These are phyloP conservation scores for Astrothelium macrocarpum DNA, from an alignment of 495 filamentous ascomycete species.

Conservation along the genomic window DNA sequence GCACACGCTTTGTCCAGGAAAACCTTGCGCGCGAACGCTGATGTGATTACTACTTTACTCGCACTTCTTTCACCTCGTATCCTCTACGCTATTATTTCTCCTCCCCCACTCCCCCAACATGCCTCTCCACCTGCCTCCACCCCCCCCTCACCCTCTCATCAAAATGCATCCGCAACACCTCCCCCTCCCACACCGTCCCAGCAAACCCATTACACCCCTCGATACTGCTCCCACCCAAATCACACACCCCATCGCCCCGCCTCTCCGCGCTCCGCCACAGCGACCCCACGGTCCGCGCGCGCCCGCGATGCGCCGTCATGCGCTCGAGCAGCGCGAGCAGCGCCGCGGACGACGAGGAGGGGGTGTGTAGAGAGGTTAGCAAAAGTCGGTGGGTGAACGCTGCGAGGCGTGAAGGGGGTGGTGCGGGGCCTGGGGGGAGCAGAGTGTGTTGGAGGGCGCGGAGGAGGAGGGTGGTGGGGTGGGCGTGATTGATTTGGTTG, in stretches of 20 bases:
- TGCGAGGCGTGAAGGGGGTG: constrained; percentile 55
- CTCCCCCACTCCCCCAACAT: constrained; percentile 27
- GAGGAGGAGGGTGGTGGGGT: constrained; percentile 66
- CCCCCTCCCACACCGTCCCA: constrained; percentile 85
- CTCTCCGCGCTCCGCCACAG: constrained; percentile 86
- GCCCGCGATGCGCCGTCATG: constrained; percentile 50
- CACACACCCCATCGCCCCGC: constrained; percentile 67
- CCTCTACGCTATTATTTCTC: too few relatives aligned
- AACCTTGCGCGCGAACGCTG: too few relatives aligned
- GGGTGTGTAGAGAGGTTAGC: constrained; percentile 69
- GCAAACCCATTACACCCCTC: constrained; percentile 85
- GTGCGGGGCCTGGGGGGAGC: constrained; percentile 50
- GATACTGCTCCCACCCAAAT: constrained; percentile 48
- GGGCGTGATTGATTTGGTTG: constrained; percentile 19
- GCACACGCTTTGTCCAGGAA: too few relatives aligned
- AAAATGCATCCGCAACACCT: constrained; percentile 75
- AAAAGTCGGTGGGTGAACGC: constrained; percentile 90
- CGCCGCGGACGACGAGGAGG: constrained; percentile 77
- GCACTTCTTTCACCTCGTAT: too few relatives aligned
- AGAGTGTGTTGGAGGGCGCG: constrained; percentile 72
- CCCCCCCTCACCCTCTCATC: constrained; percentile 74
- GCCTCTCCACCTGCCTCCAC: constrained; percentile 61
- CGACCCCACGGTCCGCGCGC: constrained; percentile 57
- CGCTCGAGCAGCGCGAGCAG: constrained; percentile 63
- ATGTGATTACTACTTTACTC: too few relatives aligned